These are phyloP conservation scores for Leccinum uliginosum DNA, from an alignment of 768 basidiomycete genomes.

Conservation along the genomic window DNA sequence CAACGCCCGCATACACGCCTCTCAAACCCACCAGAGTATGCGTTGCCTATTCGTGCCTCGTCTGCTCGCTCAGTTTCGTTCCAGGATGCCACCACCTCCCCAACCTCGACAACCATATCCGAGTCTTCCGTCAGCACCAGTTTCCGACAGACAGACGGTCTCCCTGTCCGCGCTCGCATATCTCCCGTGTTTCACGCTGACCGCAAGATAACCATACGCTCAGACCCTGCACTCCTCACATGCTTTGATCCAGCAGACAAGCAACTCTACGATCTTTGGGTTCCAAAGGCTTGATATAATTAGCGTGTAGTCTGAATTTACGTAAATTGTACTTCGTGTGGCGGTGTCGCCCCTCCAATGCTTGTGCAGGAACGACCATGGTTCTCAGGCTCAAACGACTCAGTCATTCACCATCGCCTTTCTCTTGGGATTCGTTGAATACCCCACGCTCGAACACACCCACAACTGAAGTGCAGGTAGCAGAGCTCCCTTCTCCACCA, in stretches of 20 bases:
- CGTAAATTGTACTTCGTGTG: constrained; percentile 13
- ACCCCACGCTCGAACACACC: constrained; percentile 29
- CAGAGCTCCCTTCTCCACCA: constrained; percentile 63
- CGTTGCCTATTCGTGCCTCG: neutral
- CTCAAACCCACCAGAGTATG: constrained; percentile 15
- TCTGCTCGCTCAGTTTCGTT: neutral
- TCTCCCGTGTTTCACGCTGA: constrained; percentile 24
- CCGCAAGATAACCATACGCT: constrained; percentile 47
- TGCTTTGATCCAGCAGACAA: constrained; percentile 74
- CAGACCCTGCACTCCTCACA: constrained; percentile 63
- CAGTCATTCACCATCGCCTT: constrained; percentile 47
- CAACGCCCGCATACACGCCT: constrained; percentile 10
- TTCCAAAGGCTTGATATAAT: constrained; percentile 38
- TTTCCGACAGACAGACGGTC: constrained; percentile 17
- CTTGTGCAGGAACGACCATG: constrained; percentile 26
- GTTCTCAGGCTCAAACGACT: constrained; percentile 41
- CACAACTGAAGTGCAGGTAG: constrained; percentile 32
- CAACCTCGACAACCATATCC: constrained; percentile 31
- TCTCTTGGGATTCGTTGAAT: constrained; percentile 55
- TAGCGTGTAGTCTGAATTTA: constrained; percentile 5
- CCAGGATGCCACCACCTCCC: constrained; percentile 19
- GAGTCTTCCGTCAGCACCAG: constrained; percentile 23
- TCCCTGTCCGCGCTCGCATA: constrained; percentile 15
- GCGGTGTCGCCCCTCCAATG: neutral
- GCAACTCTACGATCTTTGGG: constrained; percentile 78